Evolutionary conservation across 148 eudicot species (phyloP).

Genomic region (Cornus florida): DNA sequence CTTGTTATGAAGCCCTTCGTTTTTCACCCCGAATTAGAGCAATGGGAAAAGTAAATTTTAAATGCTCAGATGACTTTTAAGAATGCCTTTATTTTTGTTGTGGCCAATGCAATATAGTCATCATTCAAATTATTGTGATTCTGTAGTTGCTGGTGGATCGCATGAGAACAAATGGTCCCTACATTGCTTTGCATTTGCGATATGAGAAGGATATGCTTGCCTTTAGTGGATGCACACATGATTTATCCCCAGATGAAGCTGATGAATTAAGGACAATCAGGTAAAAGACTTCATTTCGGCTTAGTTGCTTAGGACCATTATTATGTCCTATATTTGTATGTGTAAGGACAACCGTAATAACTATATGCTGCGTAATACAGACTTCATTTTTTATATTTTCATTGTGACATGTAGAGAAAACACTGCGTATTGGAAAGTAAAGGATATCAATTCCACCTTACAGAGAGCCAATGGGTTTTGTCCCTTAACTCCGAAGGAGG

Average conservation of each 20-base stretch:
- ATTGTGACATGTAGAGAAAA: constrained; percentile 56
- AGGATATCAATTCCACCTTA: constrained; percentile 75
- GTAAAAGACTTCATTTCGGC: constrained; percentile 28
- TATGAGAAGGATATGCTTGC: constrained; percentile 99
- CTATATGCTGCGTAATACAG: not conserved
- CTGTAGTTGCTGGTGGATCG: constrained; percentile 86
- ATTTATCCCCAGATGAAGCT: constrained; percentile 75
- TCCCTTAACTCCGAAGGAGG: constrained; percentile 93
- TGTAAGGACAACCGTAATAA: not conserved
- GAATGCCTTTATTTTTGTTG: not conserved
- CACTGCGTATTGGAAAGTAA: constrained; percentile 90
- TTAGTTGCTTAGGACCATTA: not conserved
- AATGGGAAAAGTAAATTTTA: constrained; percentile 79
- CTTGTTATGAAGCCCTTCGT: constrained; percentile 93
- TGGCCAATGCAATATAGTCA: not conserved
- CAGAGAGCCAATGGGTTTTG: constrained; percentile 83
- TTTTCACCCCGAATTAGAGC: constrained; percentile 87
- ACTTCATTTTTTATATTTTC: constrained; percentile 1
- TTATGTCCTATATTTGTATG: not conserved
- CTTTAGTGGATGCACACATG: constrained; percentile 93
- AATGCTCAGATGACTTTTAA: not conserved
- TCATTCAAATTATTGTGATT: constrained; percentile 2
- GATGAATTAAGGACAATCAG: constrained; percentile 77
- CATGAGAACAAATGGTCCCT: constrained; percentile 84
- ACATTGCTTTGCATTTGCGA: constrained; percentile 91